A percentile compares a stretch with the other conserved stretches of the same genome.
phyloP scores from a whole-genome alignment of 192 early-diverging fungal genomes.

The Kappamyces sp. region DNA sequence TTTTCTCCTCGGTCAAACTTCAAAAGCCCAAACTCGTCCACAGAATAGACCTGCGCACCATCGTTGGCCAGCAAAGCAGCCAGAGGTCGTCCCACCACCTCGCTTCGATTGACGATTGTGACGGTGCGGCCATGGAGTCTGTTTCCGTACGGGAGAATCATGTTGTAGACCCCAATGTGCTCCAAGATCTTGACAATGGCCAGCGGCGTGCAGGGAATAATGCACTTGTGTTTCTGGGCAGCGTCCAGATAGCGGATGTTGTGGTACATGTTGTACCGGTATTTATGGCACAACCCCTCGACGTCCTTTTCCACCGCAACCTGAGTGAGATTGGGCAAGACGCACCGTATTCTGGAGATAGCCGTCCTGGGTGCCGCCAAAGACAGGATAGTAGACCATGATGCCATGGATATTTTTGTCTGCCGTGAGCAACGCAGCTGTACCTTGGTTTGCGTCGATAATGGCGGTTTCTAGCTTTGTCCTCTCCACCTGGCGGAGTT shows the following conservation, averaged over 20 bases:
- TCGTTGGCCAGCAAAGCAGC: slow-evolving; percentile 97
- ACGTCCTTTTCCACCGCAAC: slow-evolving; percentile 85
- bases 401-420: slow-evolving; percentile 85
- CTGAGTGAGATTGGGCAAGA: no score
- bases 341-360: slow-evolving; percentile 81
- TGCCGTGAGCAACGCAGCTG: neutral
- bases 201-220: slow-evolving; percentile 97
- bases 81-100: slow-evolving; percentile 95
- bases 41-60: slow-evolving; percentile 93
- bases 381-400: slow-evolving; percentile 98
- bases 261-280: slow-evolving; percentile 94
- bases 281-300: slow-evolving; percentile 91
- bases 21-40: slow-evolving; percentile 86
- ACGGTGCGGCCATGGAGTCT: slow-evolving; percentile 89
- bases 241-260: slow-evolving; percentile 86
- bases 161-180: slow-evolving; percentile 89
- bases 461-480: slow-evolving; percentile 81
- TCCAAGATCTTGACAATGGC: slow-evolving; percentile 95
- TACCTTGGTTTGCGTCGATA: slow-evolving; percentile 73
- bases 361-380: slow-evolving; percentile 87
- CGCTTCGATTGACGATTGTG: slow-evolving; percentile 90
- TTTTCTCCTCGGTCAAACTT: slow-evolving; percentile 44
- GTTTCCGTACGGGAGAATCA: slow-evolving; percentile 81
- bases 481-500: slow-evolving; percentile 74
- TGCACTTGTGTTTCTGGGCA: slow-evolving; percentile 80